Conservation (phyloP, 345 rosid species). For the Populus alba region DNA sequence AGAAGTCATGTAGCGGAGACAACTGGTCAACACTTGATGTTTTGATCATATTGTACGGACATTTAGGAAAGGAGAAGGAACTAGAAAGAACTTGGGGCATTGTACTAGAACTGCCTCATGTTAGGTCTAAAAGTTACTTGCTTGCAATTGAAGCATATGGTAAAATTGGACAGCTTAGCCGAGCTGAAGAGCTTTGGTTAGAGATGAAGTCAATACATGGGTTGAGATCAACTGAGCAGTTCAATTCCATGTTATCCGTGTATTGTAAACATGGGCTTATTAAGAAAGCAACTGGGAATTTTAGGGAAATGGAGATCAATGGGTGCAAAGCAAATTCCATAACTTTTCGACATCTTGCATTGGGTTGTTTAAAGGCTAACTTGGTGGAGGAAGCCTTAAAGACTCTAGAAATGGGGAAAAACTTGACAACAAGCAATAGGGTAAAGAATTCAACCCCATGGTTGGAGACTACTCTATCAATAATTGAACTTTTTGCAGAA, state of each 20-base stretch:
- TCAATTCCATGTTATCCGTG: conserved; percentile 68
- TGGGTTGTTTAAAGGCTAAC: conserved; percentile 76
- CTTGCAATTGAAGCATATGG: conserved; percentile 79
- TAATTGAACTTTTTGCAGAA: conserved; percentile 68
- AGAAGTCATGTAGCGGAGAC: conserved; percentile 59
- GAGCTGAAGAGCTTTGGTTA: conserved; percentile 78
- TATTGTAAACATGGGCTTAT: conserved; percentile 63
- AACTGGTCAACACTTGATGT: conserved; percentile 91
- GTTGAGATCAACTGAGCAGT: conserved; percentile 65
- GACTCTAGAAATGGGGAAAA: conserved; percentile 55
- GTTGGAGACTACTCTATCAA: conserved; percentile 80
- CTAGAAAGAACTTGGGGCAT: conserved; percentile 60
- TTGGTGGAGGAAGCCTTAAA: conserved; percentile 62
- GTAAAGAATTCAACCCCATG: conserved; percentile 72
- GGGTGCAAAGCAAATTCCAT: conserved; percentile 75
- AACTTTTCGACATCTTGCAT: conserved; percentile 74
- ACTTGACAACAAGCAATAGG: conserved; percentile 42
- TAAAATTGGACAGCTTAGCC: conserved; percentile 46
- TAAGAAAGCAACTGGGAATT: conserved; percentile 56
- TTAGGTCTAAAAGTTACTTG: conserved; percentile 60
- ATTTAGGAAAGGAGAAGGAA: conserved; percentile 58
- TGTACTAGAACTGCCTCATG: conserved; percentile 53
- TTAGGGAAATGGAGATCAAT: conserved; percentile 55
- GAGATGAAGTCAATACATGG: conserved; percentile 63
- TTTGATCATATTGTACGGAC: conserved; percentile 69